Conservation (phyloP, 768 basidiomycete genomes). For the Mycena olivaceomarginata region DNA sequence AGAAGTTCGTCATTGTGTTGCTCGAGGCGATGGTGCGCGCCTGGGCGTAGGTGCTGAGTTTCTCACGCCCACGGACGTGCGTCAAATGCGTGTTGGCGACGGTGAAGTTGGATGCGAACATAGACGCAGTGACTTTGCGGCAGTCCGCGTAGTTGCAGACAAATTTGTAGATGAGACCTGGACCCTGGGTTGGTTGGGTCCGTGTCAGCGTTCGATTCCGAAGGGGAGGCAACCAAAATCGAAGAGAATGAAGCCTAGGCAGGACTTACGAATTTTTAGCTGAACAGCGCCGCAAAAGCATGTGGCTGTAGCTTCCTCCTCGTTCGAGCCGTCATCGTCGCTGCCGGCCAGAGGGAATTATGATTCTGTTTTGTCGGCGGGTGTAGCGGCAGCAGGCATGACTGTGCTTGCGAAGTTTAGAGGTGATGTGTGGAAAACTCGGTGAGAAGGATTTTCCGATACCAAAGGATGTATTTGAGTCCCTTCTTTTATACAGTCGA, state of each 20-base stretch:
- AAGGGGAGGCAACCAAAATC: no score
- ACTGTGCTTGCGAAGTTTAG: no score
- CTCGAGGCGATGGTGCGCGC: neutral
- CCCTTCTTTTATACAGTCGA: no score
- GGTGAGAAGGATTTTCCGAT: no score
- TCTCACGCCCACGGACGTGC: slow-evolving; percentile 30
- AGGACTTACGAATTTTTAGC: neutral
- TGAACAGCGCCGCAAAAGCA: neutral
- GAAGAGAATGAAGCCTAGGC: neutral
- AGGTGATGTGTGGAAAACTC: no score
- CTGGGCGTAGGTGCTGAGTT: slow-evolving; percentile 21
- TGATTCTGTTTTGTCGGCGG: no score
- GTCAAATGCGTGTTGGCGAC: no score
- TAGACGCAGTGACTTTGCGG: no score
- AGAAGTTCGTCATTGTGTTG: slow-evolving; percentile 20
- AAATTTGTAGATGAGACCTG: slow-evolving; percentile 26
- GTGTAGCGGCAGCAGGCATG: no score
- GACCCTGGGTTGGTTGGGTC: slow-evolving; percentile 25
- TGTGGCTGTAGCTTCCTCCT: neutral
- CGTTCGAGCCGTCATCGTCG: neutral
- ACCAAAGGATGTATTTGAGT: no score
- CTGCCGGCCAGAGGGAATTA: no score
- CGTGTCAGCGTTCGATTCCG: neutral
- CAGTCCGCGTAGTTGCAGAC: slow-evolving; percentile 35
- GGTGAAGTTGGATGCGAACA: no score